Base-by-base conservation (phyloP, 192 early-diverging fungal genomes). In the Entrophospora sp. region DNA sequence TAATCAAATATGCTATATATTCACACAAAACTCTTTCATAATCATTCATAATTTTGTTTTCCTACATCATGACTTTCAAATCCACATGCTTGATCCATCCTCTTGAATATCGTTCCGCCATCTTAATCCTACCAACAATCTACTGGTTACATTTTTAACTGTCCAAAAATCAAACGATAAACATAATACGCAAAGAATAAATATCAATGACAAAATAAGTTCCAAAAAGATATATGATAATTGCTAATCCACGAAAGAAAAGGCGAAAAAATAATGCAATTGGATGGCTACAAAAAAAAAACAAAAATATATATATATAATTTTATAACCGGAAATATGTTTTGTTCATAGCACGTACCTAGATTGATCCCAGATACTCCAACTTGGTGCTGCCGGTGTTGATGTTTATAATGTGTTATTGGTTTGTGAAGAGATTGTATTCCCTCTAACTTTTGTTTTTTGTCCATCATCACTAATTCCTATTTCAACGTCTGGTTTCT, bases 81-180 rank as follows among this genome's bases (percentile, higher is more conserved):
- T 83, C 96, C 96, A 99, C 63, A 84, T 86, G 67, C 87, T 93
- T 2, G 90, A 81, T 30, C 96, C 96, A 72, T 97, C 96, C 55
- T 97, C 94, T 52, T 83, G 82, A 65, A 97, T 91, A 74, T 96
- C 91, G 74, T 94, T 99, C 96, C 96, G 97, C 96, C 96, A 99
- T 67, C 96, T 83, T 61, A 99, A 75, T n/a, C 96, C 96, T 8
- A 99, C 96, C 52, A 99, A 81, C 35, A 97, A 75, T 48, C 96
- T n/a, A n/a, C n/a, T 95, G 20, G 94, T 89, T 20, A 99, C 90
- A 71, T 99, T 99, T 75, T 99, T 99, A 18, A 97, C 94, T 0
- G 93, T 97, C 96, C 96, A 98, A 72, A 99, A 99, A 61, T 99
- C 95, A 76, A 97, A 95, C 4, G 93, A 85, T 32, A 99, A 85